Evolutionary conservation across 495 filamentous ascomycete species (phyloP).

Genomic region (Xylaria venustula): DNA sequence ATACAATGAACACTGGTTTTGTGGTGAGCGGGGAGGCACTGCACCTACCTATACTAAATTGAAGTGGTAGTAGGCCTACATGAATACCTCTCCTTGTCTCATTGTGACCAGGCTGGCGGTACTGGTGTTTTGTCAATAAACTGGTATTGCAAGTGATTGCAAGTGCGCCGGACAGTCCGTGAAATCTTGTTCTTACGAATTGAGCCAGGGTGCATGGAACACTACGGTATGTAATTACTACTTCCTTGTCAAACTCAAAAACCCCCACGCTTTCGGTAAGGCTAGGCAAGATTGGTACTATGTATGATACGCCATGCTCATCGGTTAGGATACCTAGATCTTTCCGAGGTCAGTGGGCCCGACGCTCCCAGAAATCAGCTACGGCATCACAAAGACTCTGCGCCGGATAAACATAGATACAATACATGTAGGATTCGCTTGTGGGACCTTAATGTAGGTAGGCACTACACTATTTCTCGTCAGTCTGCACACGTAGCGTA

Average conservation of each 20-base stretch:
- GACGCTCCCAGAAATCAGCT: not conserved
- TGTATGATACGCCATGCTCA: not conserved
- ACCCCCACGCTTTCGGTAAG: slow-evolving; percentile 11
- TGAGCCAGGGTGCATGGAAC: slow-evolving; percentile 4
- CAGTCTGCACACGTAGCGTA: too few species aligned
- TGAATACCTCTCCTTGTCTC: too few species aligned
- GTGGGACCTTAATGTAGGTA: not conserved
- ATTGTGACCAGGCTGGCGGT: too few species aligned
- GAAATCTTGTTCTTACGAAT: not conserved
- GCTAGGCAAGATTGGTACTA: slow-evolving; percentile 1
- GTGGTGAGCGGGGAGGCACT: too few species aligned
- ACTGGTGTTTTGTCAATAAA: too few species aligned
- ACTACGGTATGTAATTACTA: too few species aligned
- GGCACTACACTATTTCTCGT: not conserved
- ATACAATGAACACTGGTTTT: too few species aligned
- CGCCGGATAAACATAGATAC: slow-evolving; percentile 3
- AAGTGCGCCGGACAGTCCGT: not conserved
- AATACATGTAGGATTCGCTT: slow-evolving; percentile 1
- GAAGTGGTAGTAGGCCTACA: too few species aligned
- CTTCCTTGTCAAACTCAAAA: not conserved
- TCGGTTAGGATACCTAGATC: slow-evolving; percentile 11
- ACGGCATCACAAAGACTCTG: not conserved
- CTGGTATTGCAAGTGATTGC: too few species aligned
- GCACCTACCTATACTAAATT: too few species aligned
- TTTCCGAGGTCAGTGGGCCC: slow-evolving; percentile 3